Percentiles rank a stretch among this genome's conserved stretches.
phyloP scores from a whole-genome alignment of 768 basidiomycete genomes.

The Lactarius deliciosus region DNA sequence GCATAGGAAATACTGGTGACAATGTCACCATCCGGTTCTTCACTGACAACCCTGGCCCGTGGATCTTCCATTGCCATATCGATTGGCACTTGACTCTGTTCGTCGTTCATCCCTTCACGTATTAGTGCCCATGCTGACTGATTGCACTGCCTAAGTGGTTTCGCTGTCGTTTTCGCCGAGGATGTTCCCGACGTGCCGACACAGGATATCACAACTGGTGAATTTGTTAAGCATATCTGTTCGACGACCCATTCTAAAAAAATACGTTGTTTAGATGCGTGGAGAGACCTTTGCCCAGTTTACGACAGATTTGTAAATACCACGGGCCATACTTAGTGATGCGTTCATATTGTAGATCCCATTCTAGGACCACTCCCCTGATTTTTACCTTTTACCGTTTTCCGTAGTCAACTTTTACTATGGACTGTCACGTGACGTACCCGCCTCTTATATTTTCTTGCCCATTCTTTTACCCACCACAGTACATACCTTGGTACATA shows the following conservation, averaged over 20 bases:
- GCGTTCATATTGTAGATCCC: background rate
- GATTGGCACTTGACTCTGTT: slow-evolving; percentile 32
- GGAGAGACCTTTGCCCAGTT: background rate
- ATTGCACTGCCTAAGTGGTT: background rate
- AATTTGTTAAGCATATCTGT: background rate
- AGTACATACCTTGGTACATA: too few species aligned
- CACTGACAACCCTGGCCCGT: slow-evolving; percentile 35
- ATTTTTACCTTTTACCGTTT: background rate
- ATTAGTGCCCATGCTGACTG: background rate
- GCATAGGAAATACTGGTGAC: slow-evolving; percentile 19
- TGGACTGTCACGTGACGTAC: background rate
- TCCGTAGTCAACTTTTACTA: background rate
- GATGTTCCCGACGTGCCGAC: slow-evolving; percentile 7
- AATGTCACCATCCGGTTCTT: slow-evolving; percentile 33
- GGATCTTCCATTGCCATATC: slow-evolving; percentile 36
- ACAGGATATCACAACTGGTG: background rate
- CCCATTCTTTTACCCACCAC: too few species aligned
- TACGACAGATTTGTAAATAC: background rate
- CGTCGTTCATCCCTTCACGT: background rate
- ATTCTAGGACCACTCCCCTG: too few species aligned
- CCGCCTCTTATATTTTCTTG: too few species aligned
- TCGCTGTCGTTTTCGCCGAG: slow-evolving; percentile 25
- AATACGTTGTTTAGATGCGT: background rate
- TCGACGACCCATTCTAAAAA: background rate
- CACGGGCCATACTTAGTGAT: background rate